Percentiles rank a stretch among this genome's conserved stretches.
phyloP scores from a whole-genome alignment of 2,329 filamentous ascomycete species.

The Dothideomycetes sp. region DNA sequence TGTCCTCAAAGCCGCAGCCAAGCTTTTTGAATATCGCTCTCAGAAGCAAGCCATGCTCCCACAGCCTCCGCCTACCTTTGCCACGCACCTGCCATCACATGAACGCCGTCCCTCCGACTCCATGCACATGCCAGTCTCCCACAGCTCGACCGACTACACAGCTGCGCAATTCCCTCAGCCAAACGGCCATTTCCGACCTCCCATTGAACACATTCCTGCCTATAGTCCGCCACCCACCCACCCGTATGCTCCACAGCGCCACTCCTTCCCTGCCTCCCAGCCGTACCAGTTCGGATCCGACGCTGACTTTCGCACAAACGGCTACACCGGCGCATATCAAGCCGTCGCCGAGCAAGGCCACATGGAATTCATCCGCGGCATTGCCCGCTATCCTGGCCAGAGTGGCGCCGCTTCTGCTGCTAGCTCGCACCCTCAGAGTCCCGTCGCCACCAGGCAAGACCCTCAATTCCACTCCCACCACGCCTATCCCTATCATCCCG shows the following conservation, averaged over 20 bases:
- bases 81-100: neutral
- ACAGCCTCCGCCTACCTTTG: neutral
- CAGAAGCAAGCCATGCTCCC: neutral
- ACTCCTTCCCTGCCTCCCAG: neutral
- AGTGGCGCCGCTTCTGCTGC: conserved; percentile 3
- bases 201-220: conserved; percentile 2
- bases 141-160: neutral
- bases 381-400: neutral
- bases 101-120: neutral
- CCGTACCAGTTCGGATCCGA: conserved; percentile 7
- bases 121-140: neutral
- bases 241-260: conserved; percentile 2
- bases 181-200: conserved; percentile 6
- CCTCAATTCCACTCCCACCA: conserved; percentile 3
- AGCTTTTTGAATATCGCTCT: conserved; percentile 4
- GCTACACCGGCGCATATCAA: conserved; percentile 7
- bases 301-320: conserved; percentile 5
- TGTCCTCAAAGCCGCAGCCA: conserved; percentile 7
- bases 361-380: conserved; percentile 3
- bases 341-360: conserved; percentile 2
- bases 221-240: neutral
- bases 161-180: neutral
- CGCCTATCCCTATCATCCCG: neutral
- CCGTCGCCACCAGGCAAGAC: neutral
- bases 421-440: conserved; percentile 5